phyloP scores from a whole-genome alignment of 2,329 filamentous ascomycete genomes.

The Trichoderma harzianum region DNA sequence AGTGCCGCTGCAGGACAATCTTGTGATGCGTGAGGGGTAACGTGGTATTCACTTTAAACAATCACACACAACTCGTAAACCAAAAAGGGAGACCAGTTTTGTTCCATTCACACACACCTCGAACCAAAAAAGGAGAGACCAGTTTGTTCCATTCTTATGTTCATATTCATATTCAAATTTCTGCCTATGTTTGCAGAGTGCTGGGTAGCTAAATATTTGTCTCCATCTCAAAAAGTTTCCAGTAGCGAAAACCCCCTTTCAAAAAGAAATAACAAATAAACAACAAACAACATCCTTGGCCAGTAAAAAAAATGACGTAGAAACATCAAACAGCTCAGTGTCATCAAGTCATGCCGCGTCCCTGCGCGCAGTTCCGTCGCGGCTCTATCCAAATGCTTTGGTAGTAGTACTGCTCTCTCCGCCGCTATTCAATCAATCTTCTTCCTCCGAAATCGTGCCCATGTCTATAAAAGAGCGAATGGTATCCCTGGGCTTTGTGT shows the following conservation, averaged over 20 bases:
- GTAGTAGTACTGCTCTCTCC: not conserved
- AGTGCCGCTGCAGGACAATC: not conserved
- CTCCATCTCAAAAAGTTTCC: slow-evolving; percentile 5
- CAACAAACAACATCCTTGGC: not conserved
- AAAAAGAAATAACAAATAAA: not conserved
- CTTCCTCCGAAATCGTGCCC: not conserved
- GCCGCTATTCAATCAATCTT: slow-evolving; percentile 5
- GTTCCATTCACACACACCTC: not conserved
- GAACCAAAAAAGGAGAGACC: too few relatives aligned
- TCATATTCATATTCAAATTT: slow-evolving; percentile 14
- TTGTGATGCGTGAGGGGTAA: not conserved
- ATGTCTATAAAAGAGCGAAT: slow-evolving; percentile 15
- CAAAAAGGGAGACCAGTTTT: not conserved
- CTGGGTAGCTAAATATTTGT: slow-evolving; percentile 4
- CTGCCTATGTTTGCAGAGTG: slow-evolving; percentile 10
- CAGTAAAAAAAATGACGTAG: not conserved
- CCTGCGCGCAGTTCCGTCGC: slow-evolving; percentile 1
- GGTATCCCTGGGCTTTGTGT: slow-evolving; percentile 13
- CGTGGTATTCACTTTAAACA: not conserved
- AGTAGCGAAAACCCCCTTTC: not conserved
- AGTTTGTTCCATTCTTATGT: slow-evolving; percentile 10
- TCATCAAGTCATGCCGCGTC: slow-evolving; percentile 12
- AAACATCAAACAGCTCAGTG: not conserved
- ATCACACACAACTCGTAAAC: not conserved
- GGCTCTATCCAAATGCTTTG: slow-evolving; percentile 13